A percentile compares a stretch with the other conserved stretches of the same genome.
These are phyloP conservation scores for Trichosporon ovoides DNA, from an alignment of 1,284 basidiomycete species.

Conservation along the genomic window DNA sequence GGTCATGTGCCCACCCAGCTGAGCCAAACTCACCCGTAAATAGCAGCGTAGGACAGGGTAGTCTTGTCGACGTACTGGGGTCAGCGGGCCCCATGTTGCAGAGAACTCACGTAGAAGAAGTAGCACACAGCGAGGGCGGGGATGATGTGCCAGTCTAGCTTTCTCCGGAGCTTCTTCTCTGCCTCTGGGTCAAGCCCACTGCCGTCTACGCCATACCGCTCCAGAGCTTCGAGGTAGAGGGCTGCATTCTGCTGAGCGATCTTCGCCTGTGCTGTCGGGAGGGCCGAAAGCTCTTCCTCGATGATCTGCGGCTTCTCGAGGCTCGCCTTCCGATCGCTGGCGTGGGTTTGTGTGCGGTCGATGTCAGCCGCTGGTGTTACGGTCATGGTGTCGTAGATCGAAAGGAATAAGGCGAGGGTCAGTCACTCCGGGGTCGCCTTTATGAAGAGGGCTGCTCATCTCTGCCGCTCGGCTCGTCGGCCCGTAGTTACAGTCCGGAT, in stretches of 20 bases:
- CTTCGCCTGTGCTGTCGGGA: neutral
- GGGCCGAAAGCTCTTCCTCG: conserved; percentile 3
- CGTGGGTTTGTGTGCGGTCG: no score
- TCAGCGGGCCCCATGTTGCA: neutral
- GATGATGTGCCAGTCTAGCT: conserved; percentile 37
- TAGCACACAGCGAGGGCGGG: conserved; percentile 41
- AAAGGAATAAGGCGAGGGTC: no score
- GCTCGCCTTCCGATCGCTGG: conserved; percentile 8
- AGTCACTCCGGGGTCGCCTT: no score
- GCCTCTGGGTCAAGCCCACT: conserved; percentile 30
- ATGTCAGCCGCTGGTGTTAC: no score
- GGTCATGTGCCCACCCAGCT: no score
- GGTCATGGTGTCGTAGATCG: no score
- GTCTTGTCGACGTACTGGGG: conserved; percentile 43
- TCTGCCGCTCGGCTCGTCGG: no score
- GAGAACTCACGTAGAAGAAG: conserved; percentile 33
- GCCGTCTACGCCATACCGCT: conserved; percentile 37
- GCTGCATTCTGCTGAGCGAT: conserved; percentile 25
- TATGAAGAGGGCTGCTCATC: no score
- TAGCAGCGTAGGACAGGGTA: conserved; percentile 43
- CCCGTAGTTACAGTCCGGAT: no score
- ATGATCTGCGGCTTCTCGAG: neutral
- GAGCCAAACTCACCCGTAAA: conserved; percentile 27
- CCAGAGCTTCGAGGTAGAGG: conserved; percentile 40
- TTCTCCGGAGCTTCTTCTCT: conserved; percentile 40